These are phyloP conservation scores for Zanthoxylum bungeanum DNA, from an alignment of 345 rosid species.

Conservation along the genomic window DNA sequence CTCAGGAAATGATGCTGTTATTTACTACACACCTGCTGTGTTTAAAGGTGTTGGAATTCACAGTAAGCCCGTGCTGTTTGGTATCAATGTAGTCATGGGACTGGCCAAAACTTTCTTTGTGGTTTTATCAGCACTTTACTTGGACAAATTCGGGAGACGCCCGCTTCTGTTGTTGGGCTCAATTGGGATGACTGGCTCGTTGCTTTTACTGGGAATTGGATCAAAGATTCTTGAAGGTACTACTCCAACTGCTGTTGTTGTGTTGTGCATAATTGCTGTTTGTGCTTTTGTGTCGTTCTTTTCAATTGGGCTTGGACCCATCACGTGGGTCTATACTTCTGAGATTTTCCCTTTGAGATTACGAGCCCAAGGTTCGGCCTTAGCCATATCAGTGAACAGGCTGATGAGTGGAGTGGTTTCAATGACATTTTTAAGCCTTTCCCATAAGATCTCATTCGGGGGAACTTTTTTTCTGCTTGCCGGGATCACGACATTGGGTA, in stretches of 20 bases:
- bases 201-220: slow-evolving; percentile 44
- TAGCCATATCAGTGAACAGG: slow-evolving; percentile 66
- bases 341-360: slow-evolving; percentile 53
- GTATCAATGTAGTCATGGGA: slow-evolving; percentile 60
- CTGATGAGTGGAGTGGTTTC: slow-evolving; percentile 60
- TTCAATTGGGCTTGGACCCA: slow-evolving; percentile 71
- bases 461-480: slow-evolving; percentile 57
- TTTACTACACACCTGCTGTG: slow-evolving; percentile 60
- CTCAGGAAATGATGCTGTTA: slow-evolving; percentile 68
- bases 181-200: slow-evolving; percentile 51
- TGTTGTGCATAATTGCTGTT: slow-evolving; percentile 38
- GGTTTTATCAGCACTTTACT: slow-evolving; percentile 45
- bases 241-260: too few species aligned
- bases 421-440: slow-evolving; percentile 53
- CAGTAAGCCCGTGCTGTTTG: slow-evolving; percentile 40
- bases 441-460: slow-evolving; percentile 54
- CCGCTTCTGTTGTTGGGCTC: slow-evolving; percentile 61
- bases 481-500: slow-evolving; percentile 41
- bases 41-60: slow-evolving; percentile 51
- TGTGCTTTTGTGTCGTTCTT: slow-evolving; percentile 58
- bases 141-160: slow-evolving; percentile 60
- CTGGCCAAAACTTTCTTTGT: slow-evolving; percentile 45
- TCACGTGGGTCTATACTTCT: too few species aligned
- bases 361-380: slow-evolving; percentile 68
- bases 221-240: slow-evolving; percentile 28